phyloP scores from a whole-genome alignment of 108 stramenopile genomes.

The Discostella stelligeroides region DNA sequence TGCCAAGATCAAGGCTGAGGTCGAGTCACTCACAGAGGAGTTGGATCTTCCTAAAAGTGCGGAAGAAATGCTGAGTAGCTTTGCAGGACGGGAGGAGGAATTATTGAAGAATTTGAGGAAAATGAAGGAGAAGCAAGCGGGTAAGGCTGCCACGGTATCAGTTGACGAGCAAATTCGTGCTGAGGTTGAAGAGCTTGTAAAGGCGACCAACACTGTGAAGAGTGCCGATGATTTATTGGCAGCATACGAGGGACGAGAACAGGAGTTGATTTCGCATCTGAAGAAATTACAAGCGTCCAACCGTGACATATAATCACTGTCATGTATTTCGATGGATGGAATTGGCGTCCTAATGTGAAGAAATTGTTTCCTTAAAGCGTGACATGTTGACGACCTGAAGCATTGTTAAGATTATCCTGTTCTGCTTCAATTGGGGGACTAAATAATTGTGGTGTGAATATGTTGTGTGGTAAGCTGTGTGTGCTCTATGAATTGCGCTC shows the following conservation, averaged over 20 bases:
- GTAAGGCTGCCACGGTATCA: not conserved
- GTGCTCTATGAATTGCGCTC: too few species aligned
- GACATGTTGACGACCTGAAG: too few species aligned
- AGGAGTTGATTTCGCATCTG: slow-evolving; percentile 22
- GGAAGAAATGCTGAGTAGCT: not conserved
- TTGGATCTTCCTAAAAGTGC: slow-evolving; percentile 3
- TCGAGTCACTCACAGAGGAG: not conserved
- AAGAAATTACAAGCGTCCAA: slow-evolving; percentile 12
- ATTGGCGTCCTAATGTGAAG: too few species aligned
- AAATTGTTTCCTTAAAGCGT: too few species aligned
- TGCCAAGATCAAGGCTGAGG: not conserved
- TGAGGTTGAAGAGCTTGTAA: slow-evolving; percentile 6
- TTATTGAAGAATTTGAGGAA: slow-evolving; percentile 13
- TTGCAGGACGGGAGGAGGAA: slow-evolving; percentile 14
- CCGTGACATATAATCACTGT: not conserved
- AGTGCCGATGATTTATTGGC: slow-evolving; percentile 23
- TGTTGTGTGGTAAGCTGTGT: too few species aligned
- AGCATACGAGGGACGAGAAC: slow-evolving; percentile 24
- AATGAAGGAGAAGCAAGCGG: slow-evolving; percentile 10
- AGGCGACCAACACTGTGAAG: slow-evolving; percentile 9
- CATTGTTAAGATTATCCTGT: too few species aligned
- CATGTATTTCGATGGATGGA: too few species aligned
- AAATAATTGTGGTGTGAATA: too few species aligned
- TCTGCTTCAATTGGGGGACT: too few species aligned
- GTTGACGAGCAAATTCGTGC: not conserved